These are phyloP conservation scores for Stemphylium vesicarium DNA, from an alignment of 2,329 filamentous ascomycete genomes.

Conservation along the genomic window DNA sequence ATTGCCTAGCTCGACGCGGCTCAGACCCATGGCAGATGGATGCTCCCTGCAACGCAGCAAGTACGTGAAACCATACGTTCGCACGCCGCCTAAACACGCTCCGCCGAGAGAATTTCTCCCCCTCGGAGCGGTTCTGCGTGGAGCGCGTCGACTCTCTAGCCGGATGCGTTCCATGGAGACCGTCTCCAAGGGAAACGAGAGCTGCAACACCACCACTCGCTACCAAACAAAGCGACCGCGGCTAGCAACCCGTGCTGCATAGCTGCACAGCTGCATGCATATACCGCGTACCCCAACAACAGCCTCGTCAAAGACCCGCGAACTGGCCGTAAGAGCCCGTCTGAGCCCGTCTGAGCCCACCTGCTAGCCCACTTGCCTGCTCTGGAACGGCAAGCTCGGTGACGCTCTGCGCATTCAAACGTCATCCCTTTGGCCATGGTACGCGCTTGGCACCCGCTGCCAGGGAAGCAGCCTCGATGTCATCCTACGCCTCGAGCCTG, in stretches of 20 bases:
- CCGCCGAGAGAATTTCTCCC: slow-evolving; percentile 20
- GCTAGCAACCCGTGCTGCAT: slow-evolving; percentile 1
- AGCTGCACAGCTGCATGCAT: not conserved
- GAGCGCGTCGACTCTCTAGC: slow-evolving; percentile 15
- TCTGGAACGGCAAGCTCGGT: not conserved
- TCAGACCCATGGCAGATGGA: slow-evolving; percentile 27
- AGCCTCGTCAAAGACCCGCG: slow-evolving; percentile 10
- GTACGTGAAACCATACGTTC: slow-evolving; percentile 35
- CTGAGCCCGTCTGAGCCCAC: not conserved
- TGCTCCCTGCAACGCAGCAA: slow-evolving; percentile 27
- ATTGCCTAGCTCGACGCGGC: slow-evolving; percentile 24
- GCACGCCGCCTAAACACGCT: slow-evolving; percentile 32
- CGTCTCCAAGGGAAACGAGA: slow-evolving; percentile 37
- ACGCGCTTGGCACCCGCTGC: slow-evolving; percentile 32
- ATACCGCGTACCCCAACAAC: slow-evolving; percentile 7
- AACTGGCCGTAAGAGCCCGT: not conserved
- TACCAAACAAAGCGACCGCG: slow-evolving; percentile 13
- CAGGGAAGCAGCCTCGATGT: slow-evolving; percentile 38
- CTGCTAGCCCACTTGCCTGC: not conserved
- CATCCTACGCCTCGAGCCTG: slow-evolving; percentile 17
- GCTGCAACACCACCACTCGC: slow-evolving; percentile 10
- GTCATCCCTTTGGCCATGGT: slow-evolving; percentile 37
- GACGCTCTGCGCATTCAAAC: slow-evolving; percentile 28
- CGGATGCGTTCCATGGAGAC: slow-evolving; percentile 28
- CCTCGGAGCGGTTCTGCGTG: slow-evolving; percentile 10